These are phyloP conservation scores for Hemisphaericaspora xylofermentans DNA, from an alignment of 1,139 yeast species.

Conservation along the genomic window DNA sequence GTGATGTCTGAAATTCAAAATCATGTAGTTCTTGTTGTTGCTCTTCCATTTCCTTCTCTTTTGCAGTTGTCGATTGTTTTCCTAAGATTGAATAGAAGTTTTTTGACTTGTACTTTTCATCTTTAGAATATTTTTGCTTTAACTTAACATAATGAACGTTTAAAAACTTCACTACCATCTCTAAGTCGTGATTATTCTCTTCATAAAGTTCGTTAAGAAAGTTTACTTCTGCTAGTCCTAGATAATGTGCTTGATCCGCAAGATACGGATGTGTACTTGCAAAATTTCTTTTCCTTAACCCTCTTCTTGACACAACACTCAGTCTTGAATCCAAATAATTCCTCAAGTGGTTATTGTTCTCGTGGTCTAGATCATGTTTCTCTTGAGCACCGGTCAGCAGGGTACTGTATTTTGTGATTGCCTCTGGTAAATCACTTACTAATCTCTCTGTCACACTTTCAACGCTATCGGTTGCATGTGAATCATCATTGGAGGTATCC, in stretches of 20 bases:
- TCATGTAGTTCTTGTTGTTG: constrained; percentile 1
- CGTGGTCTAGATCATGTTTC: constrained; percentile 12
- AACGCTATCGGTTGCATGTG: background rate
- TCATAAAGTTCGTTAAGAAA: constrained; percentile 41
- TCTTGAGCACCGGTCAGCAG: background rate
- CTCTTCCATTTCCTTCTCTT: constrained; percentile 11
- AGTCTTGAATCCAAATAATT: constrained; percentile 14
- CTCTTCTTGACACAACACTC: constrained; percentile 23
- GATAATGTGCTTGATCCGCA: constrained; percentile 49
- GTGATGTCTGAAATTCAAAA: constrained; percentile 1
- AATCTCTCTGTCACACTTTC: background rate
- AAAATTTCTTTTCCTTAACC: constrained; percentile 44
- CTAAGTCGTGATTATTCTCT: constrained; percentile 32
- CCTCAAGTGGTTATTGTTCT: constrained; percentile 14
- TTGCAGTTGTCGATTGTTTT: constrained; percentile 16
- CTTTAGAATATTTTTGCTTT: constrained; percentile 36
- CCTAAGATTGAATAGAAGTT: constrained; percentile 42
- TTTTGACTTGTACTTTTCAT: constrained; percentile 39
- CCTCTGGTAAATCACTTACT: background rate
- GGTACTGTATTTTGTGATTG: background rate
- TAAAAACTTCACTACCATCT: constrained; percentile 33
- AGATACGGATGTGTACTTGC: constrained; percentile 49
- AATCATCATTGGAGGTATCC: too few species aligned
- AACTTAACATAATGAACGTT: constrained; percentile 35
- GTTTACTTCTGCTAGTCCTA: constrained; percentile 37